phyloP scores from a whole-genome alignment of 192 early-diverging fungal genomes.

The Dispira simplex region DNA sequence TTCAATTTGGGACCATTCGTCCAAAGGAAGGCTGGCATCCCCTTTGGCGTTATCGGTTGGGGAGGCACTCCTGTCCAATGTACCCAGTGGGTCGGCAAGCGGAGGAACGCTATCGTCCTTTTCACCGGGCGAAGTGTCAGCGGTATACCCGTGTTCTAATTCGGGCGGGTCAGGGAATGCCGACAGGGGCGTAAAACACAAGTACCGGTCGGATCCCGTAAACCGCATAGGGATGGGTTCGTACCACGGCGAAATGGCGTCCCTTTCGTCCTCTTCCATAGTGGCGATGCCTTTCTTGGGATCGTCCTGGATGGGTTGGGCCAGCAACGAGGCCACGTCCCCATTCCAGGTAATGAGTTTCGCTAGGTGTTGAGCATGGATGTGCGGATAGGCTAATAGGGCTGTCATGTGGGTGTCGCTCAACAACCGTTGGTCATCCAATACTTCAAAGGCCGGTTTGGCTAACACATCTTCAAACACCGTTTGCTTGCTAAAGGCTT shows the following conservation, averaged over 20 bases:
- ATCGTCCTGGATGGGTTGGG: background rate
- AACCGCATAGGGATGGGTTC: constrained; percentile 4
- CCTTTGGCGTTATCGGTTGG: too few species aligned
- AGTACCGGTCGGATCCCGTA: background rate
- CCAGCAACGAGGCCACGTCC: background rate
- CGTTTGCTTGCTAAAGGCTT: background rate
- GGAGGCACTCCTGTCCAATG: too few species aligned
- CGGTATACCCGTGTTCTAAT: too few species aligned
- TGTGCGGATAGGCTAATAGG: background rate
- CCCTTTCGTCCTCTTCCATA: background rate
- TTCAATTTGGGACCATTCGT: constrained; percentile 17
- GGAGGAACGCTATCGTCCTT: too few species aligned
- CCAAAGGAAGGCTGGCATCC: too few species aligned
- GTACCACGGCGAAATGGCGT: constrained; percentile 6
- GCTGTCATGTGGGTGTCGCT: background rate
- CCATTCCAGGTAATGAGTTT: background rate
- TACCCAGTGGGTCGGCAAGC: too few species aligned
- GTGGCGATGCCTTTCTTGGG: background rate
- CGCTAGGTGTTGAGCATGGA: background rate
- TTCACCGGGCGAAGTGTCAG: too few species aligned
- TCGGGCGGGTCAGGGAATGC: background rate
- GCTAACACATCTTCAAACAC: constrained; percentile 3
- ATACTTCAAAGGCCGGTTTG: constrained; percentile 2
- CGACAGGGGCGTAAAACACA: constrained; percentile 2
- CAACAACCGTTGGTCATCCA: background rate